Base-by-base conservation (phyloP, 2,329 filamentous ascomycete species). In the Raffaelea deltoideospora region DNA sequence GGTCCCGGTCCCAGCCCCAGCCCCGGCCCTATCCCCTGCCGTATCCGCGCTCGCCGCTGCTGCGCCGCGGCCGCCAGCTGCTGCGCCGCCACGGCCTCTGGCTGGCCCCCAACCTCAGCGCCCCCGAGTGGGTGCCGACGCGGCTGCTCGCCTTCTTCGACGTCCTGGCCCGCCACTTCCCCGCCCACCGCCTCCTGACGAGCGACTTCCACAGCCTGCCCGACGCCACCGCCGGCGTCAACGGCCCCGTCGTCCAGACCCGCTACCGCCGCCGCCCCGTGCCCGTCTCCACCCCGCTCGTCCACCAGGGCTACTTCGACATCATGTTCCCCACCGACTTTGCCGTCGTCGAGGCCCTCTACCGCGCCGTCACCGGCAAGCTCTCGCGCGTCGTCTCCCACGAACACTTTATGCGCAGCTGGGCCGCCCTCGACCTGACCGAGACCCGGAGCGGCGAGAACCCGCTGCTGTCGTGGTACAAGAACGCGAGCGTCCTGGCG, bases 301-400 rank as follows among this genome's bases (percentile, higher is more conserved):
- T 95, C 33, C 87, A 96, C 55, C 92, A 98, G 62, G 92, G 90
- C 32, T 96, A 94, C 59, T 98, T 98, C 53, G 92, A 98, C 54
- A 95, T 98, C 49, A 77, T 98, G 53, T 98, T 98, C 61, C 90
- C 90, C 0, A 98, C 90, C 10, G 81, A 98, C 58, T 98, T 98
- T 54, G 68, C 72, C 43, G 79, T 93, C 46, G 79, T 90, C 58
- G 86, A 96, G 58, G 77, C 85, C 49, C 76, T 96, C 48, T 98
- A 98, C 60, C 78, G 84, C 38, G 85, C 85, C 42, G 76, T 96
- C 48, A 98, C 90, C 0, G 88, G 88, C 23, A 90, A 92, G 54
- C 65, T 96, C 48, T 94, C 87, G 3, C 72, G 80, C 35, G 83
- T 93, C 35, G 71, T 78, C 54, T 76, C 79, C 27, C 90, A 98